Evolutionary conservation across 164 flowering plant species (phyloP).

Genomic region (Tinospora cordifolia): DNA sequence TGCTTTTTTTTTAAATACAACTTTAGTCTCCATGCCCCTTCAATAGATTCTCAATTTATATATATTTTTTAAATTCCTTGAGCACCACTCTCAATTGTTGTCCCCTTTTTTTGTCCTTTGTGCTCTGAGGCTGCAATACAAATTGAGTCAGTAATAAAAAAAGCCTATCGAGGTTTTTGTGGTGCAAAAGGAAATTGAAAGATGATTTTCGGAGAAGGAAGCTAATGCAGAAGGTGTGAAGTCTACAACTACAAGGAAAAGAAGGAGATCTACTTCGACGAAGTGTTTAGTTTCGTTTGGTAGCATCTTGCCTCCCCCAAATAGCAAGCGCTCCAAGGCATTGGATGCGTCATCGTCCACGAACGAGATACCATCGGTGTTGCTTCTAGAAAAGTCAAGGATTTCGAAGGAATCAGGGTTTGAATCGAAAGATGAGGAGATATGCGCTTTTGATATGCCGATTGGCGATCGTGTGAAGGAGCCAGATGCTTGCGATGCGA

Average conservation of each 20-base stretch:
- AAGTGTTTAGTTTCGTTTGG: conserved; percentile 37
- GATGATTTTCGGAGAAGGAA: too few species aligned
- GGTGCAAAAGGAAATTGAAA: too few species aligned
- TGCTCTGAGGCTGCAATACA: neutral
- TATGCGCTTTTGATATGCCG: conserved; percentile 38
- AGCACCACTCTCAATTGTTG: too few species aligned
- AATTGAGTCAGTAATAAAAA: conserved; percentile 6
- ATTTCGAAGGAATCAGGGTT: conserved; percentile 5
- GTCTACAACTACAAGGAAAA: conserved; percentile 79
- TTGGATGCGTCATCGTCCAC: conserved; percentile 36
- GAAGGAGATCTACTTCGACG: conserved; percentile 66
- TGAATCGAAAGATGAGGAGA: conserved; percentile 12
- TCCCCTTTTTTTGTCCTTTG: neutral
- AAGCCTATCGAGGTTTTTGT: too few species aligned
- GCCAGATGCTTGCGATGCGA: conserved; percentile 19
- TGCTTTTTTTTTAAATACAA: too few species aligned
- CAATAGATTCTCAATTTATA: too few species aligned
- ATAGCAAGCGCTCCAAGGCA: conserved; percentile 27
- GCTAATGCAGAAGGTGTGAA: too few species aligned
- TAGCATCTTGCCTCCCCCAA: neutral
- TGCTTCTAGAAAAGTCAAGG: conserved; percentile 2
- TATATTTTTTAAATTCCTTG: too few species aligned
- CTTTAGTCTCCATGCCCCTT: too few species aligned
- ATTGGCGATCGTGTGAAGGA: conserved; percentile 23
- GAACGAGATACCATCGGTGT: conserved; percentile 23